Conservation (phyloP, 768 basidiomycete species). For the Lentinula edodes region DNA sequence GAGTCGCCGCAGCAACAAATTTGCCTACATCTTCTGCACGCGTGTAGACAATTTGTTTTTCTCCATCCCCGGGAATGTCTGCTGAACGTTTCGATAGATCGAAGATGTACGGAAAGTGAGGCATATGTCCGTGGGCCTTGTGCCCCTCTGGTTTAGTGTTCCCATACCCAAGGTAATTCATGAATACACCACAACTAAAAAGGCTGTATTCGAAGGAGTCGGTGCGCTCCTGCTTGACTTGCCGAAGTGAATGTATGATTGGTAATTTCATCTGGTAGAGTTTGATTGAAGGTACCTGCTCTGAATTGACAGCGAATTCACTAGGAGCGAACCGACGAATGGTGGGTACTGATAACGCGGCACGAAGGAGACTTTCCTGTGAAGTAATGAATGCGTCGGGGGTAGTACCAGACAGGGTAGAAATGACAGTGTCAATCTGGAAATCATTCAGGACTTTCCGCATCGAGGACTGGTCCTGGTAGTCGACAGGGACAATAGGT, state of each 20-base stretch:
- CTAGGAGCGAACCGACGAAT: conserved; percentile 4
- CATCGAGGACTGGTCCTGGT: neutral
- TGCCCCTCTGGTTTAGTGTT: conserved; percentile 2
- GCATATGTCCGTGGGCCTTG: conserved; percentile 1
- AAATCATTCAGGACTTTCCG: neutral
- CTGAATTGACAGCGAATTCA: conserved; percentile 5
- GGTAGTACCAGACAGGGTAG: neutral
- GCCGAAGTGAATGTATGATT: neutral
- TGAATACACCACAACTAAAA: neutral
- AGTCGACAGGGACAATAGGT: conserved; percentile 1
- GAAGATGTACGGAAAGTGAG: neutral
- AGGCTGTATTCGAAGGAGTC: conserved; percentile 1
- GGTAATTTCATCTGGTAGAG: neutral
- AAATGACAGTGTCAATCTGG: conserved; percentile 5
- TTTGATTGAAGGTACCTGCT: neutral
- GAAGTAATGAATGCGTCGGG: neutral
- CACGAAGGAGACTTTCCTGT: conserved; percentile 3
- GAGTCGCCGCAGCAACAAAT: conserved; percentile 3
- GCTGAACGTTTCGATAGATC: conserved; percentile 3
- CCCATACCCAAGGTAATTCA: conserved; percentile 5
- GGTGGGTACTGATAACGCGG: neutral
- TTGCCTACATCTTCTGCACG: conserved; percentile 4
- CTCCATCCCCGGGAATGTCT: conserved; percentile 6
- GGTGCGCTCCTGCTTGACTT: conserved; percentile 1
- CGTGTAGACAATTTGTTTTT: neutral